A percentile compares a stretch with the other conserved stretches of the same genome.
These are phyloP conservation scores for Epichloe glyceriae DNA, from an alignment of 2,329 filamentous ascomycete genomes.

Conservation along the genomic window DNA sequence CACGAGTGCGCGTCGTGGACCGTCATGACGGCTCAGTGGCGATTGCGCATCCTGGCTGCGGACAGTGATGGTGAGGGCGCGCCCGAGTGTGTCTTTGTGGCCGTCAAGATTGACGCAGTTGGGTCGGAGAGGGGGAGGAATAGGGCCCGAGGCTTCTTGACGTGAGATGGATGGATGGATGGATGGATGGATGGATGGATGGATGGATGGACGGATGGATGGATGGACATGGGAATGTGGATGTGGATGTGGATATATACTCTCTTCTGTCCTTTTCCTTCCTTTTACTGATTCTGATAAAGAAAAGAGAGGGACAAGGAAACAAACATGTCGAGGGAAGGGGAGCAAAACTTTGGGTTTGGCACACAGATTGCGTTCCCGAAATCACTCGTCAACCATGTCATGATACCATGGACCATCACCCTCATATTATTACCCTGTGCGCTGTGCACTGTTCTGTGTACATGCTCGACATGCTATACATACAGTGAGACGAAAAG, in stretches of 20 bases:
- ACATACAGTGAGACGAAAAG: neutral
- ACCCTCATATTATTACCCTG: neutral
- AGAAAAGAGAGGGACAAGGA: too few species aligned
- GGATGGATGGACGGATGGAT: too few species aligned
- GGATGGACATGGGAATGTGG: too few species aligned
- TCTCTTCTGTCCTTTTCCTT: too few species aligned
- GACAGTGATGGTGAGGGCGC: conserved; percentile 32
- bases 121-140: conserved; percentile 56
- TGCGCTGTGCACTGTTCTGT: neutral
- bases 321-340: too few species aligned
- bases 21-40: conserved; percentile 58
- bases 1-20: conserved; percentile 38
- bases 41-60: conserved; percentile 48
- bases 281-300: neutral
- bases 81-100: conserved; percentile 60
- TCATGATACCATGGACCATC: too few species aligned
- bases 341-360: too few species aligned
- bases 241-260: neutral
- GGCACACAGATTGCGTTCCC: too few species aligned
- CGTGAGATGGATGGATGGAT: neutral
- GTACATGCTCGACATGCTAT: neutral
- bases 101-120: conserved; percentile 63
- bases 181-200: too few species aligned
- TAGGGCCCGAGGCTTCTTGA: conserved; percentile 48
- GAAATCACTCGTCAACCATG: too few species aligned